These are phyloP conservation scores for Anthostomella pinea DNA, from an alignment of 2,329 filamentous ascomycete species.

Conservation along the genomic window DNA sequence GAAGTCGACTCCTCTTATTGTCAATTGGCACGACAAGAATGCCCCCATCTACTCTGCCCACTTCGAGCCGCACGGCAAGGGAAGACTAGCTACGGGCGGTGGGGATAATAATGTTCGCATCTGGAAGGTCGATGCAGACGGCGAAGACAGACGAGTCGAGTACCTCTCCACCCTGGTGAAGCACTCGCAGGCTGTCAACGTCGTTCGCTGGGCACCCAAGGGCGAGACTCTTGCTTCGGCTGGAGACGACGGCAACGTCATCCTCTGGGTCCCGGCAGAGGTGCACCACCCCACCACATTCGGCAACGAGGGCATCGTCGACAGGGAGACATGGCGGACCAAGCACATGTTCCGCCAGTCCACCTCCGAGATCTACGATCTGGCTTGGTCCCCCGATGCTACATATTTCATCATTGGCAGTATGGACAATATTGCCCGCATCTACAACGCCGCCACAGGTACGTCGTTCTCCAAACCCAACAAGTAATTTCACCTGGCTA, in stretches of 20 bases:
- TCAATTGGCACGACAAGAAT: constrained; percentile 98
- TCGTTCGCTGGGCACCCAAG: constrained; percentile 92
- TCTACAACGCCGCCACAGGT: constrained; percentile 88
- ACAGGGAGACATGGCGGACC: constrained; percentile 94
- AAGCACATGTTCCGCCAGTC: constrained; percentile 97
- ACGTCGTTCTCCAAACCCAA: constrained; percentile 8
- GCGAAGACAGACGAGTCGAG: constrained; percentile 83
- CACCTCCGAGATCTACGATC: constrained; percentile 94
- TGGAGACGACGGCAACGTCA: constrained; percentile 94
- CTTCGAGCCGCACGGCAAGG: constrained; percentile 90
- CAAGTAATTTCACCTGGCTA: constrained; percentile 6
- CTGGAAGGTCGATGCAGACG: constrained; percentile 84
- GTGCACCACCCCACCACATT: constrained; percentile 63
- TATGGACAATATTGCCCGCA: constrained; percentile 97
- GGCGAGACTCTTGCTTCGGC: constrained; percentile 92
- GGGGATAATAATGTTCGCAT: constrained; percentile 95
- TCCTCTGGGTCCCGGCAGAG: constrained; percentile 92
- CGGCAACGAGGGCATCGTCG: constrained; percentile 81
- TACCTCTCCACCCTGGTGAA: constrained; percentile 90
- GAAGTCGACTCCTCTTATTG: constrained; percentile 94
- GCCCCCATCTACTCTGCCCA: constrained; percentile 96
- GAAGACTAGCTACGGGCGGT: constrained; percentile 86
- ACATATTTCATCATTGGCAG: constrained; percentile 96
- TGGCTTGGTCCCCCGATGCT: constrained; percentile 98
- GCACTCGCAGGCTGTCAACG: constrained; percentile 96